Percentiles rank a stretch among this genome's conserved stretches.
phyloP scores from a whole-genome alignment of 1,139 yeast genomes.

The Debaryomycetaceae sp. region DNA sequence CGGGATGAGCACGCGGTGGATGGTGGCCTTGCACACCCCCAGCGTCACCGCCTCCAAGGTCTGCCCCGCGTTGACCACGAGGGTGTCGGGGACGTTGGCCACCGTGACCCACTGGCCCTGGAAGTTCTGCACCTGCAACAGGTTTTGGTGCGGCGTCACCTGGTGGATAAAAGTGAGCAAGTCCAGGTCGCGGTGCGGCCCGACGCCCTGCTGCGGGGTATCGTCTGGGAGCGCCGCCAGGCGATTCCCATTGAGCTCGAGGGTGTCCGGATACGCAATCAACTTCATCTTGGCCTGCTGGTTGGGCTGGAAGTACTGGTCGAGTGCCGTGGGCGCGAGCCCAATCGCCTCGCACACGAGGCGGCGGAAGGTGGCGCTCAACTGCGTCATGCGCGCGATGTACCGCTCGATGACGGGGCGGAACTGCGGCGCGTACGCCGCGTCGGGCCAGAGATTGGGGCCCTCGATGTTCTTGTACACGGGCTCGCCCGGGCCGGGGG shows the following conservation, averaged over 20 bases:
- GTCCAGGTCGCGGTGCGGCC: constrained; percentile 72
- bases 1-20: constrained; percentile 60
- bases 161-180: constrained; percentile 58
- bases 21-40: constrained; percentile 61
- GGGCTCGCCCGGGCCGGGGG: constrained; percentile 21
- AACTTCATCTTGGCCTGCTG: constrained; percentile 55
- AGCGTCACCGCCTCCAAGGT: constrained; percentile 50
- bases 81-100: constrained; percentile 36
- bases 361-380: constrained; percentile 39
- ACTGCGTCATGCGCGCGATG: constrained; percentile 42
- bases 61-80: constrained; percentile 54
- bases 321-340: constrained; percentile 40
- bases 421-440: constrained; percentile 45
- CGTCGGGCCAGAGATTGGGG: constrained; percentile 61
- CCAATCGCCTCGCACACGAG: constrained; percentile 56
- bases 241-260: constrained; percentile 23
- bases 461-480: constrained; percentile 58
- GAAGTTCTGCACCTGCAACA: constrained; percentile 60
- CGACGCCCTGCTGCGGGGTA: constrained; percentile 49
- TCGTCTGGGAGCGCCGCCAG: constrained; percentile 32
- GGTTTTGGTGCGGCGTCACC: constrained; percentile 44
- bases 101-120: constrained; percentile 62
- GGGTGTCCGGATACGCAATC: constrained; percentile 45
- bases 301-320: constrained; percentile 44
- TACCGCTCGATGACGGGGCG: constrained; percentile 40